These are phyloP conservation scores for Crassisporium funariophilum DNA, from an alignment of 768 basidiomycete genomes.

Conservation along the genomic window DNA sequence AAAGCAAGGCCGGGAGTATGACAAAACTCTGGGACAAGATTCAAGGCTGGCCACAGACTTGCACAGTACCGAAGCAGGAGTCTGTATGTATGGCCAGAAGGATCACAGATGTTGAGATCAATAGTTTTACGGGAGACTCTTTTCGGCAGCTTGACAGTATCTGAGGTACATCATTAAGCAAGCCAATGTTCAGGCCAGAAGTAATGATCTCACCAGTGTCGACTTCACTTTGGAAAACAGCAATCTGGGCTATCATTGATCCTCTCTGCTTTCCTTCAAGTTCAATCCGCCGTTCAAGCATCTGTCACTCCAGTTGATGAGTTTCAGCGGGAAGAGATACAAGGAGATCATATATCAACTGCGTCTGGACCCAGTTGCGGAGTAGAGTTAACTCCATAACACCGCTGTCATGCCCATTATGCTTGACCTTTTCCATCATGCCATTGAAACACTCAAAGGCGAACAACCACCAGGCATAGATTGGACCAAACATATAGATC, in stretches of 20 bases:
- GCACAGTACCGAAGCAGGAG: background rate
- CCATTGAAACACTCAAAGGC: constrained; percentile 37
- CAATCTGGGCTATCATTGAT: constrained; percentile 23
- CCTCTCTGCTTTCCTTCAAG: constrained; percentile 16
- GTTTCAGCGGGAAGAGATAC: constrained; percentile 18
- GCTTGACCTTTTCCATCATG: constrained; percentile 31
- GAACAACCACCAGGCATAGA: constrained; percentile 38
- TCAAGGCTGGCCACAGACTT: background rate
- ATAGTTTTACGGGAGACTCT: background rate
- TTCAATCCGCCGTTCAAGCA: constrained; percentile 15
- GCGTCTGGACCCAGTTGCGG: constrained; percentile 28
- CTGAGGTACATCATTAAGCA: background rate
- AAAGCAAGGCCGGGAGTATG: background rate
- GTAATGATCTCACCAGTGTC: background rate
- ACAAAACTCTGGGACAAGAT: background rate
- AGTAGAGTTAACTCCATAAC: constrained; percentile 32
- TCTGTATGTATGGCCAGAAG: background rate
- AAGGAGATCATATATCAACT: constrained; percentile 25
- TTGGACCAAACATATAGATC: constrained; percentile 29
- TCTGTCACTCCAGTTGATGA: constrained; percentile 4
- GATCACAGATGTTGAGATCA: background rate
- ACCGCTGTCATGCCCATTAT: constrained; percentile 32
- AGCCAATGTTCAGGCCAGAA: background rate
- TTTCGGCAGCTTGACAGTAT: background rate
- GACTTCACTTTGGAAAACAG: constrained; percentile 20